Percentiles rank a stretch among this genome's conserved stretches.
phyloP scores from a whole-genome alignment of 495 filamentous ascomycete species.

The Tuber microsphaerosporum region DNA sequence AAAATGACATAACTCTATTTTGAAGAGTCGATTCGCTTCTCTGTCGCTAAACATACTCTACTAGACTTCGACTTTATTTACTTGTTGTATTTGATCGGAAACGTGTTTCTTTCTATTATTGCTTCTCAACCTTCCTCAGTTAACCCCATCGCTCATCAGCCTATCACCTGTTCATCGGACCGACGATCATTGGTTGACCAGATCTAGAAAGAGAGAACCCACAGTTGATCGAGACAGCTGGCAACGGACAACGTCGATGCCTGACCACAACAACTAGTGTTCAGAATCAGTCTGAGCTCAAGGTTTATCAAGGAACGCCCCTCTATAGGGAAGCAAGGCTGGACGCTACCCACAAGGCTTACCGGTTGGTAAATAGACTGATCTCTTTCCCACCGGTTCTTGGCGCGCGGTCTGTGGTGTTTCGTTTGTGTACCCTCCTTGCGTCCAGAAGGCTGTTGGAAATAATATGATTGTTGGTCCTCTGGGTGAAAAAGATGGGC shows the following conservation, averaged over 20 bases:
- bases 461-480: background rate
- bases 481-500: background rate
- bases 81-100: background rate
- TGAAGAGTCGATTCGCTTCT: background rate
- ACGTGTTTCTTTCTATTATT: background rate
- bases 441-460: background rate
- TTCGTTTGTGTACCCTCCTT: background rate
- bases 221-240: background rate
- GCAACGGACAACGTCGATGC: conserved; percentile 1
- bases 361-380: background rate
- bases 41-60: background rate
- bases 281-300: background rate
- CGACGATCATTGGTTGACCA: background rate
- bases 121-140: background rate
- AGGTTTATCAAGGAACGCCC: background rate
- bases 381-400: background rate
- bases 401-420: background rate
- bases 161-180: background rate
- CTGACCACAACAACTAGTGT: background rate
- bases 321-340: background rate
- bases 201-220: background rate
- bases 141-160: background rate
- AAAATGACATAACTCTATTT: background rate
- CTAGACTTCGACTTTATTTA: background rate
- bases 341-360: background rate